Evolutionary conservation across 306 rosid genomes (phyloP).

Genomic region (Alnus rubra): DNA sequence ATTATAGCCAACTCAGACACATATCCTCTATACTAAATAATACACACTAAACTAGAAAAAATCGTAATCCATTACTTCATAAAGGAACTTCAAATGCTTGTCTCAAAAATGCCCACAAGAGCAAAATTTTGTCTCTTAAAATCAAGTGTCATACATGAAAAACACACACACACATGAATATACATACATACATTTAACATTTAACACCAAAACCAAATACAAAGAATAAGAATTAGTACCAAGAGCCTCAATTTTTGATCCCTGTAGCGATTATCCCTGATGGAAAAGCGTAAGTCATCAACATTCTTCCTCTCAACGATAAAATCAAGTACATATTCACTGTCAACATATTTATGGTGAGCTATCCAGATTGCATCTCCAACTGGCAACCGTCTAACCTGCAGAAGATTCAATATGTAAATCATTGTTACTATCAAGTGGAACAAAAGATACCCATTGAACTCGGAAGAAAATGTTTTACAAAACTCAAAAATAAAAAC

Average conservation of each 20-base stretch:
- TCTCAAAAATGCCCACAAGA: not conserved
- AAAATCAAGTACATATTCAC: conserved; percentile 93
- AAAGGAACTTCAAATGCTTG: not conserved
- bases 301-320: conserved; percentile 89
- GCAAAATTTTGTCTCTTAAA: too few relatives aligned
- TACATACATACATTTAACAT: not conserved
- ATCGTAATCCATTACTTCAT: not conserved
- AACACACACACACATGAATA: not conserved
- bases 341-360: conserved; percentile 61
- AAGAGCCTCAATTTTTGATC: conserved; percentile 86
- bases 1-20: too few relatives aligned
- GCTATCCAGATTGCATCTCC: conserved; percentile 99
- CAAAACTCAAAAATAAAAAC: not conserved
- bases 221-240: conserved; percentile 47
- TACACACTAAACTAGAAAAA: not conserved
- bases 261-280: conserved; percentile 91
- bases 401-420: conserved; percentile 27
- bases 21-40: not conserved
- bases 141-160: too few relatives aligned
- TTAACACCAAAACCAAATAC: conserved; percentile 12
- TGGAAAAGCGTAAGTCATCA: conserved; percentile 84
- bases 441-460: not conserved
- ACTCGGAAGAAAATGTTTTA: not conserved
- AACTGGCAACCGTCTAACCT: conserved; percentile 90
- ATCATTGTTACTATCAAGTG: conserved; percentile 12